Conservation (phyloP, 768 basidiomycete species). For the Kwoniella shandongensis region DNA sequence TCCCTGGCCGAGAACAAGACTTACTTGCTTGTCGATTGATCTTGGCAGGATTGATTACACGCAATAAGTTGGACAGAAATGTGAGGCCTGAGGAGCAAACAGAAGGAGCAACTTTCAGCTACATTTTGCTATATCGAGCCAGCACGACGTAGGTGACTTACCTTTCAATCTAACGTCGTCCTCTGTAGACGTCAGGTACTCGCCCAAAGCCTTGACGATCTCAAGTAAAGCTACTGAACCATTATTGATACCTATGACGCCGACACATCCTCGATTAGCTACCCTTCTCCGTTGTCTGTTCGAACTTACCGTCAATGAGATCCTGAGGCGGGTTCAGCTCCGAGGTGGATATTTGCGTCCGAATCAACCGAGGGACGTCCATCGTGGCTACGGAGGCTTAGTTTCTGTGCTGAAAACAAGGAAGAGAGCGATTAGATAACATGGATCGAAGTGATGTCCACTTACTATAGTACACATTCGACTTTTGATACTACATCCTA, state of each 20-base stretch:
- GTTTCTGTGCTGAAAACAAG: too few relatives aligned
- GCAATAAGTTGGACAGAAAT: slow-evolving; percentile 72
- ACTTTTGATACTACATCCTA: not conserved
- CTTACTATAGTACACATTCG: too few relatives aligned
- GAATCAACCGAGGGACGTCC: slow-evolving; percentile 48
- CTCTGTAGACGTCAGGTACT: slow-evolving; percentile 84
- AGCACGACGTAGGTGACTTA: slow-evolving; percentile 53
- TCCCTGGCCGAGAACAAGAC: too few relatives aligned
- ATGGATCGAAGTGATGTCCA: too few relatives aligned
- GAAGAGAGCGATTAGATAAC: too few relatives aligned
- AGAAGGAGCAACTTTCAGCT: not conserved
- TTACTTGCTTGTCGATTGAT: slow-evolving; percentile 80
- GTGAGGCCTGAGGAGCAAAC: slow-evolving; percentile 66
- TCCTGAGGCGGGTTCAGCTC: slow-evolving; percentile 47
- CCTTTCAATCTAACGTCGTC: slow-evolving; percentile 77
- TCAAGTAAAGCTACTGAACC: slow-evolving; percentile 66
- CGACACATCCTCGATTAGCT: not conserved
- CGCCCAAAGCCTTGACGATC: slow-evolving; percentile 81
- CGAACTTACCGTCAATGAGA: slow-evolving; percentile 43
- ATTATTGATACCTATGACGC: slow-evolving; percentile 59
- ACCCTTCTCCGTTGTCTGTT: not conserved
- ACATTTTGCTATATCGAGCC: not conserved
- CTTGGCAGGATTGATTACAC: slow-evolving; percentile 61
- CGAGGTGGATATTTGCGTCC: slow-evolving; percentile 49
- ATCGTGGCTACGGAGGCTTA: slow-evolving; percentile 25